Percentiles rank a stretch among this genome's conserved stretches.
Conservation (phyloP, 345 rosid genomes). For the Rhodamnia argentea region DNA sequence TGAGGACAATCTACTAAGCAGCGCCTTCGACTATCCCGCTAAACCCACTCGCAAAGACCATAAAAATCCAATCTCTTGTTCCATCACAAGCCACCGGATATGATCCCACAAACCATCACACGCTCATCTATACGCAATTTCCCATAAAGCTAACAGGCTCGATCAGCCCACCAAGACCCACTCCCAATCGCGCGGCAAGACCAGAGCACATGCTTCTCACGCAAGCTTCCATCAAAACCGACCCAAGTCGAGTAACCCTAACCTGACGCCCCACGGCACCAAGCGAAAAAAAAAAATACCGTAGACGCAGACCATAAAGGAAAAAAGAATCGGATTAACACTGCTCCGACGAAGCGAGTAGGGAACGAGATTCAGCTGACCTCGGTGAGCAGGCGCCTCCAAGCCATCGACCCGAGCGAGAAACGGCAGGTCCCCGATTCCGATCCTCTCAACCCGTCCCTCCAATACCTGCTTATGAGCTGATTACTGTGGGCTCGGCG, state of each 20-base stretch:
- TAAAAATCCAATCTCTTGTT: not conserved
- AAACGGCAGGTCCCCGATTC: not conserved
- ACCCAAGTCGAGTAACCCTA: not conserved
- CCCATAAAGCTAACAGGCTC: not conserved
- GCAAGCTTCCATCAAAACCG: not conserved
- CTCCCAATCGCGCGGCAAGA: not conserved
- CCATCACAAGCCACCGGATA: not conserved
- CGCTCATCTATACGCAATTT: not conserved
- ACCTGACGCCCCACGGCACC: not conserved
- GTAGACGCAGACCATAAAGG: not conserved
- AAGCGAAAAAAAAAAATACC: not conserved
- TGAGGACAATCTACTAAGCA: not conserved
- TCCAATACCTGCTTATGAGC: not conserved
- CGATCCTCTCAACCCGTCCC: not conserved
- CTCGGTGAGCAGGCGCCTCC: conserved; percentile 81
- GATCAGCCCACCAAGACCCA: not conserved
- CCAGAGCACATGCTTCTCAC: not conserved
- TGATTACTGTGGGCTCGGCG: not conserved
- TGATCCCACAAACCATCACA: not conserved
- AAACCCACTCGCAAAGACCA: not conserved
- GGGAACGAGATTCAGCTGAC: conserved; percentile 9
- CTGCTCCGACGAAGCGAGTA: too few species aligned
- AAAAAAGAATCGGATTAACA: not conserved
- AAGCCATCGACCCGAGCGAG: conserved; percentile 53
- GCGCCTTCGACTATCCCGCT: not conserved